phyloP scores from a whole-genome alignment of 2,329 filamentous ascomycete genomes.

The Capronia coronata region DNA sequence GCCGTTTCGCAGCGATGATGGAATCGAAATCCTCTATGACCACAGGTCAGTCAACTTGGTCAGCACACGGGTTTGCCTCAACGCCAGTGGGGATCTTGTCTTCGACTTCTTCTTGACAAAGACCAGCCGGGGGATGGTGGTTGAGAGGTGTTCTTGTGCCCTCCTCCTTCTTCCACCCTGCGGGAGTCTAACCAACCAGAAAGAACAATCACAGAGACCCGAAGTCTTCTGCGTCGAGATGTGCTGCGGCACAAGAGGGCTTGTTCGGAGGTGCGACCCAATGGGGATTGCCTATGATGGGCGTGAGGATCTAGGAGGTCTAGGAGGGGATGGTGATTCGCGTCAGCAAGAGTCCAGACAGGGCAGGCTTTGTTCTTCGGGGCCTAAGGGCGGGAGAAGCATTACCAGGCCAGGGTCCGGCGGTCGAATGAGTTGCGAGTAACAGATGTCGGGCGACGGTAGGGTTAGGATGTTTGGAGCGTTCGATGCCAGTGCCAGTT shows the following conservation, averaged over 20 bases:
- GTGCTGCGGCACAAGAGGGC: neutral
- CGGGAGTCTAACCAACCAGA: constrained; percentile 18
- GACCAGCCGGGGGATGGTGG: neutral
- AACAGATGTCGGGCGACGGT: constrained; percentile 7
- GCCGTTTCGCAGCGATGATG: constrained; percentile 4
- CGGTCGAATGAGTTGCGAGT: neutral
- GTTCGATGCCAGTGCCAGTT: too few species aligned
- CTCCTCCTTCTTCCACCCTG: constrained; percentile 2
- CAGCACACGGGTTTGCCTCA: neutral
- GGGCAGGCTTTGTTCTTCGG: neutral
- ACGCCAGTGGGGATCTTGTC: neutral
- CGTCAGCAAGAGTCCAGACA: neutral
- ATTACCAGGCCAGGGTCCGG: neutral
- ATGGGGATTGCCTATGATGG: constrained; percentile 8
- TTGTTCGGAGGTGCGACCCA: constrained; percentile 9
- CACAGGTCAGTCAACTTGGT: constrained; percentile 15
- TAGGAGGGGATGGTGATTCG: neutral
- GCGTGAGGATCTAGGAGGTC: constrained; percentile 1
- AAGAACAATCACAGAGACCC: neutral
- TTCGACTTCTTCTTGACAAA: neutral
- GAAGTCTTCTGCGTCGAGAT: neutral
- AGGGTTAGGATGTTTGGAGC: constrained; percentile 3
- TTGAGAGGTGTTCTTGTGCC: neutral
- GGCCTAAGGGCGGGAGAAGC: neutral
- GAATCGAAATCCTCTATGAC: constrained; percentile 13